Base-by-base conservation (phyloP, 2,329 filamentous ascomycete species). In the Ophiostoma himal-ulmi region DNA sequence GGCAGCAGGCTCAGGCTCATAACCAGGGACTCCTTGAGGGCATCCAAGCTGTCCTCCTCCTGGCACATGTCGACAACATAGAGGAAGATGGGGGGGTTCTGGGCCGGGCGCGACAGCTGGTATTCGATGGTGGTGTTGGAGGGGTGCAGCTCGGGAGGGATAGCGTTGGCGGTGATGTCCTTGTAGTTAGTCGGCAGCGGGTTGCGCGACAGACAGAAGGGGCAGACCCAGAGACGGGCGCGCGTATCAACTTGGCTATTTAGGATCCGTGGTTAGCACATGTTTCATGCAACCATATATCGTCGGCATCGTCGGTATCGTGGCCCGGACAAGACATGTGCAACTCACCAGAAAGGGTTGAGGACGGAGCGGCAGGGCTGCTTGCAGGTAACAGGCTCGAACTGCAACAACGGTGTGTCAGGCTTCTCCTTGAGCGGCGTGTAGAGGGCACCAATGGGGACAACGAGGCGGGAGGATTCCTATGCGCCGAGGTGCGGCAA, bases 351-450 rank as follows among this genome's bases (percentile, higher is more conserved):
- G 84, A 94, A 98, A 64, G 95, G 95, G 79, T 99, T 99, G 79
- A 99, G 85, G 52, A 98, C 93, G 70, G 94, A 94, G 80, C 94
- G 91, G 81, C 95, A 99, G 73, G 95, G 95, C 79, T 91, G 88
- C 82, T 97, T 97, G 89, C 95, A 99, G 73, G 92, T 94, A 60
- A 99, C 93, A 22, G 95, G 95, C 81, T 98, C 94, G 81, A 98
- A 98, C 79, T 96, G 92, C 69, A 99, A 86, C 73, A 97, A 82
- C 70, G 94, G 93, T 34, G 92, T 92, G 74, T 96, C 91, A 30
- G 91, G 88, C 83, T 96, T 96, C 83, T 97, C 94, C 82, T 98
- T 98, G 76, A 97, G 83, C 5, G 94, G 94, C 2, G 94, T 99
- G 81, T 98, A 98, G 67, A 97, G 86, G 75, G 93, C 94, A 79